Evolutionary conservation across 1,139 yeast genomes (phyloP).

Genomic region (Suhomyces anneliseae): DNA sequence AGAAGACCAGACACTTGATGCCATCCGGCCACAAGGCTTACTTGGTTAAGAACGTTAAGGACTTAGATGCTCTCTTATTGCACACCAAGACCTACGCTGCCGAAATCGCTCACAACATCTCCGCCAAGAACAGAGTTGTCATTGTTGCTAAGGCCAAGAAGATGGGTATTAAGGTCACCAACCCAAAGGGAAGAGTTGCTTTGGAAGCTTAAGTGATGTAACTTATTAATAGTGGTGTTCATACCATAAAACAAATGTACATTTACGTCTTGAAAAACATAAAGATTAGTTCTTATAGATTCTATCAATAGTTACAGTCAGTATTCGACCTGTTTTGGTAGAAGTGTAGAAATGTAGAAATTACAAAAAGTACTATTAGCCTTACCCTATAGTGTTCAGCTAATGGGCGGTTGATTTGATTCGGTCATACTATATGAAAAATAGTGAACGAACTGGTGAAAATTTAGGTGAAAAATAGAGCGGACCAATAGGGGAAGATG

Average conservation of each 20-base stretch:
- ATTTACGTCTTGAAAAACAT: constrained; percentile 7
- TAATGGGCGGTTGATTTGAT: too few species aligned
- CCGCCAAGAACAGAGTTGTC: constrained; percentile 97
- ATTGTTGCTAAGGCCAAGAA: constrained; percentile 97
- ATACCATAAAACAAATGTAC: constrained; percentile 8
- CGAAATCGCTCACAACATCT: constrained; percentile 98
- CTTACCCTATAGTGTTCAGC: too few species aligned
- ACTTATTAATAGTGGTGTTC: constrained; percentile 1
- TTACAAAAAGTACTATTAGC: too few species aligned
- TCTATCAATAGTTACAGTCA: too few species aligned
- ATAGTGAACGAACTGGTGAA: too few species aligned
- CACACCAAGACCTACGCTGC: constrained; percentile 99
- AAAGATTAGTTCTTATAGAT: too few species aligned
- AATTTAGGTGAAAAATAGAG: too few species aligned
- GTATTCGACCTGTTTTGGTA: too few species aligned
- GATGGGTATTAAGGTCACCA: constrained; percentile 98
- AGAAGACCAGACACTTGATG: constrained; percentile 92
- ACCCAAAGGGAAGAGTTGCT: constrained; percentile 98
- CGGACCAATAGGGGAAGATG: too few species aligned
- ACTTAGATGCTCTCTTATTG: constrained; percentile 92
- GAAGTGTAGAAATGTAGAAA: too few species aligned
- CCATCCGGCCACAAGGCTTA: constrained; percentile 99
- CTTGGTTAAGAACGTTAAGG: constrained; percentile 89
- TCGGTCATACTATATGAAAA: too few species aligned
- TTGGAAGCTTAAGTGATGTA: constrained; percentile 80